These are phyloP conservation scores for Oropetium thomaeum DNA, from an alignment of 176 grass and related monocot genomes.

Conservation along the genomic window DNA sequence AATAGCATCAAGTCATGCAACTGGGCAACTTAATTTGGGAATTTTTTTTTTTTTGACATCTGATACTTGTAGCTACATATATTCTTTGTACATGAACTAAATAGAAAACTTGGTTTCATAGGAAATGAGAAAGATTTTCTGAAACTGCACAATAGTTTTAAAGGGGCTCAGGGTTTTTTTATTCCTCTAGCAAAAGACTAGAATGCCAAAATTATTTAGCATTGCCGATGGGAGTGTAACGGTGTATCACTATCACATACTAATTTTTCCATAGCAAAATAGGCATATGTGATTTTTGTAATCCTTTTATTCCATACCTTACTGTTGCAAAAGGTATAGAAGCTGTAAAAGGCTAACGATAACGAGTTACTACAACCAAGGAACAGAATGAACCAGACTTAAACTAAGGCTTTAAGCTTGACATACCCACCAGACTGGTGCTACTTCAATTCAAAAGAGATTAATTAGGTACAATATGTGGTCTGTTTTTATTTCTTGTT, in stretches of 20 bases:
- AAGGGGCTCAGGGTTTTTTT: neutral
- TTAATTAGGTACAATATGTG: neutral
- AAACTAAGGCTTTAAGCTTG: neutral
- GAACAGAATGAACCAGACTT: neutral
- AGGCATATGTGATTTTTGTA: neutral
- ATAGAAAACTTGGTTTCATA: constrained; percentile 2
- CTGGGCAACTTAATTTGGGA: constrained; percentile 6
- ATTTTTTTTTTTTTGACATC: constrained; percentile 4
- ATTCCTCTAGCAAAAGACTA: neutral
- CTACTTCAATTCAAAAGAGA: neutral
- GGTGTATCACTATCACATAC: neutral
- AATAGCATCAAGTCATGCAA: neutral
- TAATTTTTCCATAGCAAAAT: neutral
- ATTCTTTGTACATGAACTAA: neutral
- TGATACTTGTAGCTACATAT: constrained; percentile 10
- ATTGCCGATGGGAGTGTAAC: neutral
- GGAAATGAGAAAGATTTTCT: constrained; percentile 4
- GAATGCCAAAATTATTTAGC: neutral
- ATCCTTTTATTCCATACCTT: neutral
- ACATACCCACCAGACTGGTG: neutral
- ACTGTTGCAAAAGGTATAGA: neutral
- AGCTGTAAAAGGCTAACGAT: too few species aligned
- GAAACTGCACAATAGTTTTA: neutral
- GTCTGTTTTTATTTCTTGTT: constrained; percentile 2
- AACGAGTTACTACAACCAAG: neutral